Evolutionary conservation across 2,329 filamentous ascomycete species (phyloP).

Genomic region (Alternaria alternata): DNA sequence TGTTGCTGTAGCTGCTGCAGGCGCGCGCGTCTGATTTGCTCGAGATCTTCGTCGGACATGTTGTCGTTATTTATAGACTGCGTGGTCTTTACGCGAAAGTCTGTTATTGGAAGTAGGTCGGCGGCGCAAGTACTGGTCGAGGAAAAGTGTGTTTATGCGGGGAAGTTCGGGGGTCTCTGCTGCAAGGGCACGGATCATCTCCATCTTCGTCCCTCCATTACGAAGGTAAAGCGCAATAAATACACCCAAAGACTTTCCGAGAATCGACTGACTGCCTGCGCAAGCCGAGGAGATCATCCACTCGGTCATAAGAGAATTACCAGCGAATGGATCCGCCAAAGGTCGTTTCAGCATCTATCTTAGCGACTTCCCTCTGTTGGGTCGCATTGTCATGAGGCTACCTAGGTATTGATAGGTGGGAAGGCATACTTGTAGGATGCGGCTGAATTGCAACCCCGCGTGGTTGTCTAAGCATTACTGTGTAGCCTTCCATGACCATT

Average conservation of each 20-base stretch:
- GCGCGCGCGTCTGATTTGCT: slow-evolving; percentile 90
- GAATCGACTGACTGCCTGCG: no score
- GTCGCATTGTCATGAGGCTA: no score
- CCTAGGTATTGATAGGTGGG: accelerated
- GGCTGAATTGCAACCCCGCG: accelerated
- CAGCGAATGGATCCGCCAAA: no score
- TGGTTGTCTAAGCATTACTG: no score
- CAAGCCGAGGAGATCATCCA: no score
- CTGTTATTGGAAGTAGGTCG: not conserved
- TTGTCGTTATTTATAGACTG: not conserved
- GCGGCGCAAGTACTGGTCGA: slow-evolving; percentile 6
- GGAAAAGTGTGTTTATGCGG: slow-evolving; percentile 18
- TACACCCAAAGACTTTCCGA: no score
- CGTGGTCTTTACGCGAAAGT: not conserved
- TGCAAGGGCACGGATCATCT: not conserved
- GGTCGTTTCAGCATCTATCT: no score
- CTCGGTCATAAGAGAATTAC: no score
- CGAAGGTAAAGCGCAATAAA: accelerated
- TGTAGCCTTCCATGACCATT: no score
- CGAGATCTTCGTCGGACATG: slow-evolving; percentile 73
- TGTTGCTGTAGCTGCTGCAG: slow-evolving; percentile 89
- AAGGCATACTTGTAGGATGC: no score
- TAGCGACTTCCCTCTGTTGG: no score
- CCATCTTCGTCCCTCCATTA: not conserved
- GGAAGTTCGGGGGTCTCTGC: slow-evolving; percentile 18